Conservation (phyloP, 148 eudicot species). For the Rhododendron ferrugineum region DNA sequence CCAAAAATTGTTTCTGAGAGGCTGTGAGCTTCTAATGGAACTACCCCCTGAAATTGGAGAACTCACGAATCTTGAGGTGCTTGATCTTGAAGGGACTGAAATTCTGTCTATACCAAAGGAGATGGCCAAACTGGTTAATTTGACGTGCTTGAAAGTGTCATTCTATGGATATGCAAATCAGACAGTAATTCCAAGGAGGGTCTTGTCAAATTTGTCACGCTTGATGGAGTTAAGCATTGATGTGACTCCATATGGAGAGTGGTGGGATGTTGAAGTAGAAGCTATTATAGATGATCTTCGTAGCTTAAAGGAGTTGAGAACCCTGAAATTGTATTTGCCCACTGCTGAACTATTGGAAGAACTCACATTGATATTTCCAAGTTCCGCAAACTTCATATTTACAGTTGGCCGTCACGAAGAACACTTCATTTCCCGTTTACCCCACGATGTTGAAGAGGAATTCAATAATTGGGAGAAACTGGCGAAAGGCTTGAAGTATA, state of each 20-base stretch:
- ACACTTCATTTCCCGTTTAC: background rate
- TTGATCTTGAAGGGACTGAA: slow-evolving; percentile 1
- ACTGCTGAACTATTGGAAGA: background rate
- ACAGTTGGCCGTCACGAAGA: background rate
- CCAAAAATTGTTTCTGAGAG: background rate
- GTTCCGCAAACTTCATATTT: background rate
- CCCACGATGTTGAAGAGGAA: background rate
- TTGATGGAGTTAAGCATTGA: background rate
- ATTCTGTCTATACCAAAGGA: background rate
- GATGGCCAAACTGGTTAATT: background rate
- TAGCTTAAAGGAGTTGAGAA: background rate
- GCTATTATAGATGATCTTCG: background rate
- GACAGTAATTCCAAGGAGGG: background rate
- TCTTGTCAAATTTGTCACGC: background rate
- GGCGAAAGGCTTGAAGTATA: background rate
- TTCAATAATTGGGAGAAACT: background rate
- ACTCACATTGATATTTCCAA: background rate
- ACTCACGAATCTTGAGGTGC: background rate
- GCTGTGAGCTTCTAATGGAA: background rate
- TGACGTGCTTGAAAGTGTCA: background rate
- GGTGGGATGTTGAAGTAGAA: background rate
- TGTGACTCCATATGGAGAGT: background rate
- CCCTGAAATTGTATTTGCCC: background rate
- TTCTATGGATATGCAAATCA: background rate
- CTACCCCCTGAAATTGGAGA: background rate